These are phyloP conservation scores for Solanum corneliomulleri DNA, from an alignment of 257 asterid species.

Conservation along the genomic window DNA sequence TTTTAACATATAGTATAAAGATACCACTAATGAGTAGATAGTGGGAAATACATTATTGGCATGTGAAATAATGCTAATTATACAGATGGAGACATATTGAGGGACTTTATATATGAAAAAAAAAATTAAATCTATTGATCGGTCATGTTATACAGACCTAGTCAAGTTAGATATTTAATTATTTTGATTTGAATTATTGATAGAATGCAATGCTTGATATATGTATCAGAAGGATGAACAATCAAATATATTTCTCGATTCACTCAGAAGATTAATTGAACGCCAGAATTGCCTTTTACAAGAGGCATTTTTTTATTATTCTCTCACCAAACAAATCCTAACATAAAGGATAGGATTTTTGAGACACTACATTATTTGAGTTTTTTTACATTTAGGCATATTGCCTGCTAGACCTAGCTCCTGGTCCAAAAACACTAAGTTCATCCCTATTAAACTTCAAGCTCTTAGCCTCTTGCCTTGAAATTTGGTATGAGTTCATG, in stretches of 20 bases:
- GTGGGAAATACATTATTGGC: background rate
- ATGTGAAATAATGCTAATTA: background rate
- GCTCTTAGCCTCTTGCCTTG: constrained; percentile 28
- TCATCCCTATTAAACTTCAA: constrained; percentile 48
- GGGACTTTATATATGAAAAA: background rate
- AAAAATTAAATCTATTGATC: background rate
- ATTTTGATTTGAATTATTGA: background rate
- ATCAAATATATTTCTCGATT: background rate
- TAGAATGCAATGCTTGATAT: background rate
- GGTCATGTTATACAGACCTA: background rate
- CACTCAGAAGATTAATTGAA: background rate
- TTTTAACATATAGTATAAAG: background rate
- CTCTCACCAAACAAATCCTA: background rate
- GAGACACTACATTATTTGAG: background rate
- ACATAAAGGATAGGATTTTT: background rate
- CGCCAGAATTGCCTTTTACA: background rate
- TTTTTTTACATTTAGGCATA: background rate
- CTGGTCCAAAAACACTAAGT: constrained; percentile 1
- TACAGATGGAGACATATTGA: background rate
- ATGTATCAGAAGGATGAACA: background rate
- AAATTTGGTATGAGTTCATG: constrained; percentile 22
- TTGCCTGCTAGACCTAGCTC: background rate
- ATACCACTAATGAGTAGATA: background rate
- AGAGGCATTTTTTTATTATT: background rate
- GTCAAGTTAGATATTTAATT: background rate